phyloP scores from a whole-genome alignment of 306 rosid species.

The Hylodesmum podocarpum region DNA sequence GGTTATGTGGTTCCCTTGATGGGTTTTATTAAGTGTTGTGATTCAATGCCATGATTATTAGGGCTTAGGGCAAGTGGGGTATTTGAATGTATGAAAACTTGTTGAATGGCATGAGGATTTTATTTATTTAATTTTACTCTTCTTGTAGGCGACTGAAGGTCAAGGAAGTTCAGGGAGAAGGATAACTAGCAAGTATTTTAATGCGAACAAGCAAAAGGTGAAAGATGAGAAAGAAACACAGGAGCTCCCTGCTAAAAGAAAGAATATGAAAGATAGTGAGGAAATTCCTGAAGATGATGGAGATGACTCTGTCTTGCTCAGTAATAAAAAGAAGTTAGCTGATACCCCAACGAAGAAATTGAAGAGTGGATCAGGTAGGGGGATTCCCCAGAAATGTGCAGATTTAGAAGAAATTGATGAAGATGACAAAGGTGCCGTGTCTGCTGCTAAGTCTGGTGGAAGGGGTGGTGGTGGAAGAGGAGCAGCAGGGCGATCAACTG shows the following conservation, averaged over 20 bases:
- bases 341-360: slow-evolving; percentile 64
- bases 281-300: slow-evolving; percentile 42
- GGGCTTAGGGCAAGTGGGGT: background rate
- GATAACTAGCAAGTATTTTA: slow-evolving; percentile 81
- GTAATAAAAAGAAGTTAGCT: slow-evolving; percentile 46
- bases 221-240: slow-evolving; percentile 51
- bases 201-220: slow-evolving; percentile 49
- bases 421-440: slow-evolving; percentile 44
- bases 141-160: slow-evolving; percentile 49
- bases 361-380: slow-evolving; percentile 72
- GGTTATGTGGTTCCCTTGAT: background rate
- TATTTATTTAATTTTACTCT: background rate
- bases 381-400: slow-evolving; percentile 46
- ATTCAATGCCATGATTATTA: background rate
- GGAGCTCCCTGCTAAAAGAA: slow-evolving; percentile 72
- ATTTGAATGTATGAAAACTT: background rate
- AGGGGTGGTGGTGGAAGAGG: slow-evolving; percentile 88
- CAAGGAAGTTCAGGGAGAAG: slow-evolving; percentile 65
- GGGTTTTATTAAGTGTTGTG: background rate
- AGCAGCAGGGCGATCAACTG: slow-evolving; percentile 49
- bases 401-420: slow-evolving; percentile 59
- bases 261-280: slow-evolving; percentile 46
- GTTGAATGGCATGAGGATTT: background rate
- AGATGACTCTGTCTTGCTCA: slow-evolving; percentile 44
- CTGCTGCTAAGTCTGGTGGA: slow-evolving; percentile 65